Base-by-base conservation (phyloP, 2,329 filamentous ascomycete species). In the Pseudocercospora ulei region DNA sequence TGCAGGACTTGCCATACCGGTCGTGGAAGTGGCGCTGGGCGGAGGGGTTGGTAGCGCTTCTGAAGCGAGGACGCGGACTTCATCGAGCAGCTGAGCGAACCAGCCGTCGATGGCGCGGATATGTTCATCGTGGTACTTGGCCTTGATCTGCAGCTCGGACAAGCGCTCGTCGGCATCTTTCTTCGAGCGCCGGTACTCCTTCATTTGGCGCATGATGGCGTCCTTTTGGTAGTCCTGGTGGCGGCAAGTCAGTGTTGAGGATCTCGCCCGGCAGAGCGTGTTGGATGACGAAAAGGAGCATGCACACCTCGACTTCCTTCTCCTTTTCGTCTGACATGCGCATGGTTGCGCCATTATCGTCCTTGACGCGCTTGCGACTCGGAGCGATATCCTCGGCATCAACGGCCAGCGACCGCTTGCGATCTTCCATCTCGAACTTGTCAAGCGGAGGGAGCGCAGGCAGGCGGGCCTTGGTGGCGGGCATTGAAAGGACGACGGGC, bases 351-450 rank as follows among this genome's bases (percentile, higher is more conserved):
- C 86, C 86, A 70, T 94, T 95, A 51, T 88, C 74, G 44, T 65
- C 56, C 36, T 70, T 73, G 39, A 85, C 82, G 65, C 86, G 81
- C 72, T 96, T 98, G 59, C 78, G 82, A 13, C 88, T 87, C 51
- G 88, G 88, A 51, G 82, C 82, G 58, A 83, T 70, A 54, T 95
- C 85, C 63, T 90, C 83, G 57, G 76, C 69, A 60, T 80, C 82
- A 65, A 76, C 73, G 55, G 81, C 74, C 60, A 86, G 83, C 60
- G 86, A 82, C 76, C 90, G 79, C 76, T 98, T 98, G 76, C 90
- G 85, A 72, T 96, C 90, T 75, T 98, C 90, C 88, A 96, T 98
- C 76, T 90, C 94, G 71, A 78, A 71, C 68, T 83, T 73, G 73
- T 78, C 78, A 64, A 73, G 65, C 69, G 84, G 80, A 71, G 82